Evolutionary conservation across 306 rosid species (phyloP), one percentile per base, ranked within the genome.

Genomic region (Parietaria judaica): DNA sequence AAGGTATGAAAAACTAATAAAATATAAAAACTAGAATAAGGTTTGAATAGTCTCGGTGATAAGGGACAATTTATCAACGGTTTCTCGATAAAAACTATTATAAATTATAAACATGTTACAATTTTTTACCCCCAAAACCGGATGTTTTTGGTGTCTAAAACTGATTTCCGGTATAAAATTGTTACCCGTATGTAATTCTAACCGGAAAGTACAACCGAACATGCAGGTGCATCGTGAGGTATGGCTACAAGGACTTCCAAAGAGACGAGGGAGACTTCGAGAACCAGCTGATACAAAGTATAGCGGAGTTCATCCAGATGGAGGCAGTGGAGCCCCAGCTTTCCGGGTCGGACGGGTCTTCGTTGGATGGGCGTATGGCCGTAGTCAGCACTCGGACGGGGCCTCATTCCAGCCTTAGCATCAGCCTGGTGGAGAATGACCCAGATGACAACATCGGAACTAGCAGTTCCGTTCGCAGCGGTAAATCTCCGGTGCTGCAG

Each of bases 361-460:
- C 96, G 16, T 62, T 81, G 50, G 94, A 88, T 59, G 94, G 90
- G 70, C 79, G 96, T 66, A 83, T 88, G 94, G 96, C 94, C 54
- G 94, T 88, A 34, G 72, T 88, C 75, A 83, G 96, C 63, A 72
- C 87, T 11, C 73, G 86, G 65, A 41, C 45, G 9, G 68, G 50
- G 31, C 56, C 75, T 34, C 82, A 77, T 39, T 75, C 83, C 43
- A 79, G 75, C 43, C 71, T 81, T 39, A 54, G 66, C 78, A 72
- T 78, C 37, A 80, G 68, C 75, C 52, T 83, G 52, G 56, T 83
- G 36, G 66, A 66, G 7, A 64, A 80, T 6, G 88, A 82, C 69
- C 70, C 64, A 8, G 94, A 81, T 55, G 86, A 81, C 65, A n/a
- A 49, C 50, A 46, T 46, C 10, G 44, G 44, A 8, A 76, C 48